Evolutionary conservation across 1,284 basidiomycete genomes (phyloP).

Genomic region (Cryptococcus sp.): DNA sequence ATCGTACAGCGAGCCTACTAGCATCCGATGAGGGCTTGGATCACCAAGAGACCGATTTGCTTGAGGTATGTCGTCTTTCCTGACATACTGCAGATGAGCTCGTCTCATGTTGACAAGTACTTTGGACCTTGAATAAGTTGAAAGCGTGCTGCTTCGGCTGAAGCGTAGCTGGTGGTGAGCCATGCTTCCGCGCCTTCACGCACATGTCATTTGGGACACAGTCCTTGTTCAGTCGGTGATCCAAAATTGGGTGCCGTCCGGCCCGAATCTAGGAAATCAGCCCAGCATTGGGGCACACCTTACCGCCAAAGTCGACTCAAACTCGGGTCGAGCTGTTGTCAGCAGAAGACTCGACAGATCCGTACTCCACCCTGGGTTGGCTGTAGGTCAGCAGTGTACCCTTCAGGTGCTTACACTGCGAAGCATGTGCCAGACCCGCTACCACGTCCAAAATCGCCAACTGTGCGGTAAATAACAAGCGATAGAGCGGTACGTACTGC

Average conservation of each 20-base stretch:
- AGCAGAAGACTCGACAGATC: neutral
- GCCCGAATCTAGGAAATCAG: conserved; percentile 56
- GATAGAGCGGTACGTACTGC: conserved; percentile 52
- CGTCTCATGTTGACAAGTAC: no score
- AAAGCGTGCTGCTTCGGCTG: conserved; percentile 70
- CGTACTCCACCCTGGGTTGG: conserved; percentile 1
- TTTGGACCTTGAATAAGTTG: conserved; percentile 85
- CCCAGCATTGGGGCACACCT: conserved; percentile 6
- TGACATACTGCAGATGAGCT: conserved; percentile 64
- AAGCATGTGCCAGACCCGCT: conserved; percentile 59
- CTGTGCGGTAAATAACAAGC: conserved; percentile 46
- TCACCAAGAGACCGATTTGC: conserved; percentile 72
- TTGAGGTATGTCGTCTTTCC: conserved; percentile 88
- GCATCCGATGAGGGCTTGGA: conserved; percentile 84
- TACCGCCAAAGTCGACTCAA: conserved; percentile 69
- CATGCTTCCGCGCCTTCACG: conserved; percentile 36
- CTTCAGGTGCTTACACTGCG: conserved; percentile 68
- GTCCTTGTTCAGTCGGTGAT: conserved; percentile 62
- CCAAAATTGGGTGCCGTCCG: conserved; percentile 79
- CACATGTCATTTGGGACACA: conserved; percentile 83
- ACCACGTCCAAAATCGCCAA: conserved; percentile 76
- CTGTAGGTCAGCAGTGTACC: conserved; percentile 5
- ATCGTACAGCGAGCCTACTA: conserved; percentile 49
- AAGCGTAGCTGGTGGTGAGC: conserved; percentile 20
- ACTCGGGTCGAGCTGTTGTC: conserved; percentile 71